A percentile compares a stretch with the other conserved stretches of the same genome.
These are phyloP conservation scores for Cryphonectria naterciae DNA, from an alignment of 2,329 filamentous ascomycete genomes.

Conservation along the genomic window DNA sequence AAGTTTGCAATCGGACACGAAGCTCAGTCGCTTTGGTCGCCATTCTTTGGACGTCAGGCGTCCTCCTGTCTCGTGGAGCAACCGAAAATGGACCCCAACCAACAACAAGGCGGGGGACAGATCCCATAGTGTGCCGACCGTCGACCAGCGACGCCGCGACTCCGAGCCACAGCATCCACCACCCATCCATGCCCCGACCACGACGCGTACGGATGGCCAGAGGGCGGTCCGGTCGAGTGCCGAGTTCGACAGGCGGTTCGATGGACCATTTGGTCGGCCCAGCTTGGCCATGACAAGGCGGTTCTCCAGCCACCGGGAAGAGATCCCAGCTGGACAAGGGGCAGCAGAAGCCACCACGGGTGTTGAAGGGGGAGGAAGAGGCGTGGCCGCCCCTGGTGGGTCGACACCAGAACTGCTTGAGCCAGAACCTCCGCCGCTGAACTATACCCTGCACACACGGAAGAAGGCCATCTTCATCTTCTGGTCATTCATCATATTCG, in stretches of 20 bases:
- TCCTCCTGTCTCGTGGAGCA: not conserved
- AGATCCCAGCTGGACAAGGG: slow-evolving; percentile 4
- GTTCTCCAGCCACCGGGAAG: slow-evolving; percentile 22
- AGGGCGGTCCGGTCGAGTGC: slow-evolving; percentile 31
- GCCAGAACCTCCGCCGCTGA: slow-evolving; percentile 35
- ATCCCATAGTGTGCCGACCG: slow-evolving; percentile 20
- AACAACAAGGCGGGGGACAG: slow-evolving; percentile 2
- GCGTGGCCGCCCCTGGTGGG: slow-evolving; percentile 9
- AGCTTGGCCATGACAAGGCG: slow-evolving; percentile 33
- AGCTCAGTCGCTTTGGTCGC: slow-evolving; percentile 6
- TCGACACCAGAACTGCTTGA: slow-evolving; percentile 25
- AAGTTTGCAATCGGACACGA: slow-evolving; percentile 18
- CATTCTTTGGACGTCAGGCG: slow-evolving; percentile 23
- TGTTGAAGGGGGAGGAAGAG: not conserved
- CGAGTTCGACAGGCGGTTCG: slow-evolving; percentile 35
- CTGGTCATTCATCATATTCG: slow-evolving; percentile 51
- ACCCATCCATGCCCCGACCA: slow-evolving; percentile 22
- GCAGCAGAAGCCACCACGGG: slow-evolving; percentile 3
- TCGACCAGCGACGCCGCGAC: slow-evolving; percentile 9
- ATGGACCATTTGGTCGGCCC: slow-evolving; percentile 35
- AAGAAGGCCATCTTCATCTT: slow-evolving; percentile 52
- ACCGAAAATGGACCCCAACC: not conserved
- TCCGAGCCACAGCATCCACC: slow-evolving; percentile 20
- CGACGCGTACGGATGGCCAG: slow-evolving; percentile 12
- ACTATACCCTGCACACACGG: slow-evolving; percentile 43